Conservation (phyloP, 202 grass and related monocot genomes). For the Zizania palustris region DNA sequence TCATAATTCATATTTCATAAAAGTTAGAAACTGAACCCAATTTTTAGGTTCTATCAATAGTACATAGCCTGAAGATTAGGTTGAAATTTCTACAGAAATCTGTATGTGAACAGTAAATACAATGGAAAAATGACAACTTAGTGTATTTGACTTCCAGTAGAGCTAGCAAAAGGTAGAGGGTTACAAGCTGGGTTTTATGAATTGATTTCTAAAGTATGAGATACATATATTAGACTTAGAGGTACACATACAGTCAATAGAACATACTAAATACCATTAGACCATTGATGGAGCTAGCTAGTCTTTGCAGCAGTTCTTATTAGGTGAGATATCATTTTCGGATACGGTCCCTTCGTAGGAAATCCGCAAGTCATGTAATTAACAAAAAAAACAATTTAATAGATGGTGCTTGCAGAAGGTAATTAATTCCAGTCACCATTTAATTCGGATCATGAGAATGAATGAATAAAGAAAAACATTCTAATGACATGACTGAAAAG, state of each 20-base stretch:
- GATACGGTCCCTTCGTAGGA: constrained; percentile 23
- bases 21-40: not conserved
- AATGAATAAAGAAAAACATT: not conserved
- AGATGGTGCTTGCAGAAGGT: constrained; percentile 17
- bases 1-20: not conserved
- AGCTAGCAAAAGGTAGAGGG: no score
- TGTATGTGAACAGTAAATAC: not conserved
- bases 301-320: not conserved
- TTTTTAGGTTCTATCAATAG: not conserved
- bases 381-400: constrained; percentile 16
- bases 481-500: constrained; percentile 11
- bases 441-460: constrained; percentile 17
- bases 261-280: not conserved
- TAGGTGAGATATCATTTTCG: constrained; percentile 32
- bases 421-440: constrained; percentile 30
- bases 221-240: no score
- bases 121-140: not conserved
- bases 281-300: constrained; percentile 29
- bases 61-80: not conserved
- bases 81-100: constrained; percentile 5
- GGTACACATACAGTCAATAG: no score
- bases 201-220: no score
- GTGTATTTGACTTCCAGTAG: not conserved
- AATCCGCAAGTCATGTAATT: constrained; percentile 9
- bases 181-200: no score